Base-by-base conservation (phyloP, 805 yeast species). In the Yamadazyma scolyti region DNA sequence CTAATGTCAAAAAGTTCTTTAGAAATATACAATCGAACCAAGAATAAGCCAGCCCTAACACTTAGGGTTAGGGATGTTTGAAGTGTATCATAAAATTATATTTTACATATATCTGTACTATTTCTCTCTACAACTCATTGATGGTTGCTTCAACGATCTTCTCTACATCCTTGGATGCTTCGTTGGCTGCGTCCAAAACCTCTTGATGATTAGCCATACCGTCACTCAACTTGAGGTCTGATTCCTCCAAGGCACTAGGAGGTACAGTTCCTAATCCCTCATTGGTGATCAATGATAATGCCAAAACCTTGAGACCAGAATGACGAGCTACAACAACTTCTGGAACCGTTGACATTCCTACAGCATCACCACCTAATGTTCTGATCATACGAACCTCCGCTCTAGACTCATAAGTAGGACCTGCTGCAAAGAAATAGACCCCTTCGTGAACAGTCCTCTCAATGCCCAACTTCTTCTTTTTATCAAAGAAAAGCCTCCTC, bases 311-410 rank as follows among this genome's bases (percentile, higher is more conserved):
- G 62, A 93, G 58, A 1, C 89, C 95, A 37, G 79, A 73, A 55
- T 93, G 97, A 54, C 95, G 78, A 2, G 96, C 97, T 12, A 87
- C 82, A 39, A 87, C 77, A 2, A 87, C 95, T 58, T 90, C 98
- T 0, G 98, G 97, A 20, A 90, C 97, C 0, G 97, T 93, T 35
- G 95, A 83, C 98, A 90, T 90, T 4, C 97, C 97, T 2, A 89
- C 97, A 0, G 93, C 84, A 56, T 90, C 97, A 30, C 86, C 96
- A 7, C 97, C 97, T 17, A 82, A 42, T 5, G 61, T 44, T 28
- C 77, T 57, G 27, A 90, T 64, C 68, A 80, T 68, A 35, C 95
- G 69, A n/a, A 82, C 82, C 61, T 90, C 98, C 0, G 97, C 96
- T 47, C 96, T 71, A 3, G 85, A 75, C 62, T 90, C 98, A 57